phyloP scores from a whole-genome alignment of 306 rosid genomes.

The Fragaria nilgerrensis region DNA sequence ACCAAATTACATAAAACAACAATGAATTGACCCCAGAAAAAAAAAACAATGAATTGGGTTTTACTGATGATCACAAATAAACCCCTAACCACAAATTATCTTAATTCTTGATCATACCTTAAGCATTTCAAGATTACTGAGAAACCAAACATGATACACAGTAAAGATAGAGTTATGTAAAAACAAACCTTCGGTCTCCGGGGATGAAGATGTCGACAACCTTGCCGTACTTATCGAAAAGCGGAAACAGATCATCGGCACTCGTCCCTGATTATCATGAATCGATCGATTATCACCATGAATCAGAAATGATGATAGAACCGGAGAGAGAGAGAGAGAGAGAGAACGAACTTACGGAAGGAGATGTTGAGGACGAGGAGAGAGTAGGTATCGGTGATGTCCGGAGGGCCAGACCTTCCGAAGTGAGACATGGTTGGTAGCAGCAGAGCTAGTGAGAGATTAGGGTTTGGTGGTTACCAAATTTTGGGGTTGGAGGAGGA shows the following conservation, averaged over 20 bases:
- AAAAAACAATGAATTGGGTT: background rate
- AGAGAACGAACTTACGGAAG: slow-evolving; percentile 52
- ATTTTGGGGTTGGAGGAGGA: background rate
- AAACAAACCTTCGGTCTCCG: slow-evolving; percentile 69
- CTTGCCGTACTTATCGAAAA: slow-evolving; percentile 83
- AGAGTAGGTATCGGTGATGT: slow-evolving; percentile 86
- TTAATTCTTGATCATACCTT: background rate
- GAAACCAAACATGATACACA: background rate
- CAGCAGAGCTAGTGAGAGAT: background rate
- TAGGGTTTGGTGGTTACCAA: slow-evolving; percentile 25
- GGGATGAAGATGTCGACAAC: slow-evolving; percentile 94
- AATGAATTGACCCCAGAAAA: too few species aligned
- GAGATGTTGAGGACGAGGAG: slow-evolving; percentile 93
- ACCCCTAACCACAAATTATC: background rate
- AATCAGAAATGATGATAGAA: background rate
- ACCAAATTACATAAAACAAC: background rate
- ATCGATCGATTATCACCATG: background rate
- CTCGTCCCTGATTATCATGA: slow-evolving; percentile 49
- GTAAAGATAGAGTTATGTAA: too few species aligned
- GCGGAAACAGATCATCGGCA: slow-evolving; percentile 84
- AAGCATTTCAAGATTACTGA: background rate
- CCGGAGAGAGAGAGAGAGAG: background rate
- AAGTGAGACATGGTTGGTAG: slow-evolving; percentile 68
- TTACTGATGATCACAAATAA: background rate
- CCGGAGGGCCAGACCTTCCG: slow-evolving; percentile 86